Percentiles rank a stretch among this genome's conserved stretches.
phyloP scores from a whole-genome alignment of 164 flowering plant genomes.

The Brasenia schreberi region DNA sequence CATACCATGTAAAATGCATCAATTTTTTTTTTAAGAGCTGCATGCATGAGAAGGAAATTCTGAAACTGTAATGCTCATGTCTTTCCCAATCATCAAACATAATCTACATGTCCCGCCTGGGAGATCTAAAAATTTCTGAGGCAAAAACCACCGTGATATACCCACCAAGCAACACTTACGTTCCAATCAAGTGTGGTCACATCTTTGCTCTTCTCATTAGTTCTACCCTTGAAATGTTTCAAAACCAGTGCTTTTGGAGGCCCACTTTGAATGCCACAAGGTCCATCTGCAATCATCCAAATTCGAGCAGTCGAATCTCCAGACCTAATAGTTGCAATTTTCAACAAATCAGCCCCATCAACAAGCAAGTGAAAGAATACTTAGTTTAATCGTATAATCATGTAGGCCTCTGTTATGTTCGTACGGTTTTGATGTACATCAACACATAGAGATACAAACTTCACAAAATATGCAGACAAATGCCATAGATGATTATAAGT shows the following conservation, averaged over 20 bases:
- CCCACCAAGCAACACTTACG: conserved; percentile 36
- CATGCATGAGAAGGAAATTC: background rate
- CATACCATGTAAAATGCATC: background rate
- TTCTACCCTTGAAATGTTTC: conserved; percentile 80
- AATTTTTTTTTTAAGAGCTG: background rate
- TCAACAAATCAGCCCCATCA: background rate
- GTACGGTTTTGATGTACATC: too few species aligned
- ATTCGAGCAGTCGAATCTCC: conserved; percentile 98
- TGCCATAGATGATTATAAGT: too few species aligned
- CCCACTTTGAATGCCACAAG: conserved; percentile 41
- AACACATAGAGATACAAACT: too few species aligned
- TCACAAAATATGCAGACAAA: too few species aligned
- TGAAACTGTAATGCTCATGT: background rate
- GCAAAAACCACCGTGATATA: background rate
- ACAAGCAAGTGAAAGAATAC: background rate
- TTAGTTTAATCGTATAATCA: too few species aligned
- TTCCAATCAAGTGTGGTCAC: conserved; percentile 99
- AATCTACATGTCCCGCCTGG: background rate
- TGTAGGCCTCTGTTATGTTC: too few species aligned
- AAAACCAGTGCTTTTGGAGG: conserved; percentile 51
- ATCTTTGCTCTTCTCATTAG: conserved; percentile 85
- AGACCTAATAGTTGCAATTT: conserved; percentile 33
- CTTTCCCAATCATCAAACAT: background rate
- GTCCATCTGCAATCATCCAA: conserved; percentile 71
- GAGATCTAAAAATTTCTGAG: background rate